Base-by-base conservation (phyloP, 768 basidiomycete genomes). In the Phlebiopsis flavidoalba region DNA sequence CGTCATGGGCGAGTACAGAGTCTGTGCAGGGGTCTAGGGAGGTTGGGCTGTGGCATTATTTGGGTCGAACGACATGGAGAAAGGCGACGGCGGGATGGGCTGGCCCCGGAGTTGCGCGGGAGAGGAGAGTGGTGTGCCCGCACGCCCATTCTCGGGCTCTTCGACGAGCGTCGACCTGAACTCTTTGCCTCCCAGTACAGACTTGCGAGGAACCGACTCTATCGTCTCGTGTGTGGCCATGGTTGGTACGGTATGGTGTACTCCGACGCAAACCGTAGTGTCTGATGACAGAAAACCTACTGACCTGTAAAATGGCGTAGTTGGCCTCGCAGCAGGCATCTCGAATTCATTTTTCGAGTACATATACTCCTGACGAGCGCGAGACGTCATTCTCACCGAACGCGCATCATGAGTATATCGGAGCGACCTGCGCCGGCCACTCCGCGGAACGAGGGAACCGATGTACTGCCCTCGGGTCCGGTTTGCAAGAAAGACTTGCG, bases 101-200 rank as follows among this genome's bases (percentile, higher is more conserved):
- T 31, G 26, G 21, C 43, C n/a, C 61, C 12, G 59, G 65, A 14
- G 54, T 49, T 24, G 40, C n/a, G 14, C 5, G 63, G 36, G 40
- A 51, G 51, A 8, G 53, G 57, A n/a, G 21, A 53, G 58, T 14
- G 58, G 37, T 26, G 46, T 55, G 35, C 46, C 51, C n/a, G 14
- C 6, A 22, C 53, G 56, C n/a, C 45, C 47, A 17, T 43, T 8
- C 51, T 14, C 56, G 24, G 57, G 15, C 54, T 53, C 52, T 35
- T 63, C 61, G 43, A 65, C 66, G 53, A 67, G 66, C 26, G 66
- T 67, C 31, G 61, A 65, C 31, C 59, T 58, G 10, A 64, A 67
- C 26, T 63, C 63, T 59, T 65, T 65, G 45, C 52, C 33, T 11
- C 65, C 63, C 14, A 61, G 46, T 78, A 79, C 31, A 73, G 47